These are phyloP conservation scores for Cercospora sesami DNA, from an alignment of 2,329 filamentous ascomycete genomes.

Conservation along the genomic window DNA sequence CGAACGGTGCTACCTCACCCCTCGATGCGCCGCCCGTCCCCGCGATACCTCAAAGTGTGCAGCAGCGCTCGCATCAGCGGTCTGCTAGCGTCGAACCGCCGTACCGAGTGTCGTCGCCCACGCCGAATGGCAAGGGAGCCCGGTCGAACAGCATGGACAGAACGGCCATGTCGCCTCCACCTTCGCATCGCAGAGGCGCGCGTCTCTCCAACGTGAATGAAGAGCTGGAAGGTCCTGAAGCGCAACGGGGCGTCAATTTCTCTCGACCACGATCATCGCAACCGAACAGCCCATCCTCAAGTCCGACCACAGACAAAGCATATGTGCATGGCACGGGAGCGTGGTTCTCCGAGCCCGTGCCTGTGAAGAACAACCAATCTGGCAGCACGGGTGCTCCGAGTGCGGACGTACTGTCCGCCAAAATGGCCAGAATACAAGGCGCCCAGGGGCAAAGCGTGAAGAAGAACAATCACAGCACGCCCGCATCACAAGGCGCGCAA, in stretches of 20 bases:
- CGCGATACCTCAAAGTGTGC: constrained; percentile 53
- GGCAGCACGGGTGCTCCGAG: constrained; percentile 14
- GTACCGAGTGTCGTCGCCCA: constrained; percentile 49
- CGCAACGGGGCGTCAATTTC: constrained; percentile 52
- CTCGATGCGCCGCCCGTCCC: constrained; percentile 69
- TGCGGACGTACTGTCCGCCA: constrained; percentile 22
- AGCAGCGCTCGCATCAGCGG: constrained; percentile 40
- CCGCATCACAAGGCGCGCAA: constrained; percentile 20
- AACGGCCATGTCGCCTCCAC: constrained; percentile 24
- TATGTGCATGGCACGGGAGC: constrained; percentile 41
- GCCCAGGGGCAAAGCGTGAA: constrained; percentile 26
- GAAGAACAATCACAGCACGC: constrained; percentile 17
- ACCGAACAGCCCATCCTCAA: constrained; percentile 30
- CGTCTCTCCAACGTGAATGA: constrained; percentile 44
- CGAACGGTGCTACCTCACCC: constrained; percentile 30
- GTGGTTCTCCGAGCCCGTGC: constrained; percentile 64
- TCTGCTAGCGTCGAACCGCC: constrained; percentile 54
- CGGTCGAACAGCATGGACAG: constrained; percentile 38
- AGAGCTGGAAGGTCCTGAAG: constrained; percentile 46
- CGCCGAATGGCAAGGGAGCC: constrained; percentile 33
- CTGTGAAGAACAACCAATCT: constrained; percentile 37
- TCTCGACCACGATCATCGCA: constrained; percentile 55
- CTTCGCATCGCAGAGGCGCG: constrained; percentile 27
- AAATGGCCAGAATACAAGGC: constrained; percentile 26
- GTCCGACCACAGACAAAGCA: constrained; percentile 25